phyloP scores from a whole-genome alignment of 495 filamentous ascomycete genomes.

The Bathelium albidoporum region DNA sequence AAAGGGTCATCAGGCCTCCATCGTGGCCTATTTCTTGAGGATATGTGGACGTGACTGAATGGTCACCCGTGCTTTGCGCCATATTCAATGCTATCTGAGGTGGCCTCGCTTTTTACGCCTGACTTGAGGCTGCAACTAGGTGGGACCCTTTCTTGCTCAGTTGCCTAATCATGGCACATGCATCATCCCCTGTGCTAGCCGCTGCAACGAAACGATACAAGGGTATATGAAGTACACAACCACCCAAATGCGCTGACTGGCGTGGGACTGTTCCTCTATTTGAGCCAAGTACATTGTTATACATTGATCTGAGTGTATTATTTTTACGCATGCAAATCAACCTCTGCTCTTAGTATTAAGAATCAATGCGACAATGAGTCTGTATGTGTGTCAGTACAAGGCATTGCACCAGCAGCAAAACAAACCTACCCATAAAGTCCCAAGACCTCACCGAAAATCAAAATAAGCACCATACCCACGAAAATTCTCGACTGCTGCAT shows the following conservation, averaged over 20 bases:
- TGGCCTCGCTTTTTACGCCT: neutral
- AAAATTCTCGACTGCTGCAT: slow-evolving; percentile 94
- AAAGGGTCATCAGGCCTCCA: neutral
- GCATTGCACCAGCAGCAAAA: neutral
- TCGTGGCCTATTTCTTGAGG: neutral
- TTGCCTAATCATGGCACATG: neutral
- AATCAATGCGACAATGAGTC: slow-evolving; percentile 36
- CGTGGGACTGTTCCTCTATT: neutral
- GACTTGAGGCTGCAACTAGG: neutral
- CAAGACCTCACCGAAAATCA: slow-evolving; percentile 97
- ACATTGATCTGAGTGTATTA: neutral
- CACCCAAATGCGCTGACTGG: neutral
- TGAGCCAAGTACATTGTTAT: neutral
- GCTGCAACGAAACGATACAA: too few relatives aligned
- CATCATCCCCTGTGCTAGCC: neutral
- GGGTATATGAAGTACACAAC: neutral
- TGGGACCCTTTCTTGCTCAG: neutral
- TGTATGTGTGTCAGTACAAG: slow-evolving; percentile 8
- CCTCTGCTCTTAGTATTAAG: slow-evolving; percentile 28
- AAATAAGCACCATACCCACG: slow-evolving; percentile 95
- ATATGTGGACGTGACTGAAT: neutral
- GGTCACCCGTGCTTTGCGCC: neutral
- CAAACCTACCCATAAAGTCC: slow-evolving; percentile 83
- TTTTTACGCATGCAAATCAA: neutral
- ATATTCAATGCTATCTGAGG: neutral